A percentile compares a stretch with the other conserved stretches of the same genome.
phyloP scores from a whole-genome alignment of 768 basidiomycete genomes.

The Termitomyces sp. region DNA sequence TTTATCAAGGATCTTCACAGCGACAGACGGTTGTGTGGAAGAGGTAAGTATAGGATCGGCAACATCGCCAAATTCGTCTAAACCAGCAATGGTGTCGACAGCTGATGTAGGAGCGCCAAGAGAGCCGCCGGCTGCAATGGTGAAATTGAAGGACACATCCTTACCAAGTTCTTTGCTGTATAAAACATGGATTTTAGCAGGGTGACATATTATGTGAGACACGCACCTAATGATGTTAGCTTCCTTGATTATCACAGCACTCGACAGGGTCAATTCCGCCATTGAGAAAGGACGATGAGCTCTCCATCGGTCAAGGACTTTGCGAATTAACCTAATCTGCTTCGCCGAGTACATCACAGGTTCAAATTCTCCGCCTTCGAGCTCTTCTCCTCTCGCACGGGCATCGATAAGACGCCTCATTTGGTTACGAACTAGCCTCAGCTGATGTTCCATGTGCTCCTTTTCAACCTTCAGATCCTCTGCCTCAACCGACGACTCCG shows the following conservation, averaged over 20 bases:
- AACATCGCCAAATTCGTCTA: slow-evolving; percentile 92
- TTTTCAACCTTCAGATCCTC: slow-evolving; percentile 89
- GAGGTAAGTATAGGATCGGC: slow-evolving; percentile 77
- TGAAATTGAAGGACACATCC: slow-evolving; percentile 89
- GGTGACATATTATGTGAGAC: not conserved
- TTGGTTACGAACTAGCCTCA: slow-evolving; percentile 74
- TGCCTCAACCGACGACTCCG: slow-evolving; percentile 54
- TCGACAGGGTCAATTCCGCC: slow-evolving; percentile 85
- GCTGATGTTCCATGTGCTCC: slow-evolving; percentile 89
- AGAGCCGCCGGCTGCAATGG: slow-evolving; percentile 79
- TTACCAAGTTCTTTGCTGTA: slow-evolving; percentile 82
- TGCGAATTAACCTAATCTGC: slow-evolving; percentile 79
- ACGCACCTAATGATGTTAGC: slow-evolving; percentile 86
- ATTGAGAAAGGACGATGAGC: slow-evolving; percentile 83
- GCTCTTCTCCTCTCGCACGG: slow-evolving; percentile 74
- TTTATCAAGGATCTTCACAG: slow-evolving; percentile 89
- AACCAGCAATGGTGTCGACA: slow-evolving; percentile 79
- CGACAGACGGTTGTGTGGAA: slow-evolving; percentile 76
- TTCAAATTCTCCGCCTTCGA: slow-evolving; percentile 63
- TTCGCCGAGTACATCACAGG: slow-evolving; percentile 79
- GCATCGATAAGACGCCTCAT: slow-evolving; percentile 81
- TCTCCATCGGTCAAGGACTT: slow-evolving; percentile 84
- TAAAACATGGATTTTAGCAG: not conserved
- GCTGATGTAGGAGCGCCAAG: slow-evolving; percentile 79
- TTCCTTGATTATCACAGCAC: slow-evolving; percentile 87